Conservation (phyloP, 495 filamentous ascomycete genomes). For the Xylaria intraflava region DNA sequence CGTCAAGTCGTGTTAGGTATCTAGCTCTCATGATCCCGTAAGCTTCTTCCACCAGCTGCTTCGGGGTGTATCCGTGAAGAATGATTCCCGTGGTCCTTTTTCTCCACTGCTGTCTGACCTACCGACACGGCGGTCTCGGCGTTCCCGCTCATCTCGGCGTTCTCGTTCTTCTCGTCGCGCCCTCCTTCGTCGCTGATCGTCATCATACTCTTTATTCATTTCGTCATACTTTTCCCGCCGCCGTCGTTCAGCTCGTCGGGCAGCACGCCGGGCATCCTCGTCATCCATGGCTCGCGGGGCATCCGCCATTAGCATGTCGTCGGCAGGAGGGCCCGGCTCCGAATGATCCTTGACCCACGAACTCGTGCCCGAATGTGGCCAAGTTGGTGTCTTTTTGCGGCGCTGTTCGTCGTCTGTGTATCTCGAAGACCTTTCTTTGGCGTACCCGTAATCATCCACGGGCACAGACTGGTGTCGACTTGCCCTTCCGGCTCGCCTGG, state of each 20-base stretch:
- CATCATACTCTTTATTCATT: constrained; percentile 28
- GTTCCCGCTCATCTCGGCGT: constrained; percentile 36
- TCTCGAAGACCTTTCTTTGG: constrained; percentile 33
- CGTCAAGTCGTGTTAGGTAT: background rate
- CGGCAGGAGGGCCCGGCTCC: constrained; percentile 48
- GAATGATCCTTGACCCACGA: constrained; percentile 57
- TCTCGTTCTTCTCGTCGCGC: constrained; percentile 39
- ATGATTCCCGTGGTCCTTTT: constrained; percentile 26
- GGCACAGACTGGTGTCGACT: constrained; percentile 32
- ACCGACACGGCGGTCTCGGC: constrained; percentile 28
- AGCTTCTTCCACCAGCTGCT: constrained; percentile 53
- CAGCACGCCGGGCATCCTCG: constrained; percentile 42
- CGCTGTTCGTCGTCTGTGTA: constrained; percentile 20
- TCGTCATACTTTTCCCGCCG: constrained; percentile 38
- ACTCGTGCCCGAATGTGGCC: constrained; percentile 51
- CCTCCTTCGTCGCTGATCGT: constrained; percentile 41
- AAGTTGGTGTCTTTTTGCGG: constrained; percentile 31
- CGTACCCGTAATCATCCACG: constrained; percentile 39
- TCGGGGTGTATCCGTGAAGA: constrained; percentile 42
- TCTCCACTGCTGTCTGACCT: constrained; percentile 41
- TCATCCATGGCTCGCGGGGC: constrained; percentile 27
- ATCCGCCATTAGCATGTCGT: constrained; percentile 22
- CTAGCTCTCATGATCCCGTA: constrained; percentile 16
- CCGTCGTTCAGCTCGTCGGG: constrained; percentile 36
- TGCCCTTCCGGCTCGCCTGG: constrained; percentile 35